A percentile compares a stretch with the other conserved stretches of the same genome.
Evolutionary conservation across 352 stramenopile species (phyloP).

Genomic region (Aphanomyces euteiches): DNA sequence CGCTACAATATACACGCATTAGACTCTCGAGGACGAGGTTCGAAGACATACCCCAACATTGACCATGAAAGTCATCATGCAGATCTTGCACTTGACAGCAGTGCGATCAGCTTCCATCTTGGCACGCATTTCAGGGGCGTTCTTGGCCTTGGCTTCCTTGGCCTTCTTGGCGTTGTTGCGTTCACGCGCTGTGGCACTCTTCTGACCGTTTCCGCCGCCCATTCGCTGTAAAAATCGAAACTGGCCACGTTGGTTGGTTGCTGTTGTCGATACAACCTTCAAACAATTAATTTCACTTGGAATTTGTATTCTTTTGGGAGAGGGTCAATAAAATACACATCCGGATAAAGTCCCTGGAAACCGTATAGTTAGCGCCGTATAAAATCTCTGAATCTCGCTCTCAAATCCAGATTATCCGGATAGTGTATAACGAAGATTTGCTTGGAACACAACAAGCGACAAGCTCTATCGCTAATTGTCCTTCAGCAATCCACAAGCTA

Average conservation of each 20-base stretch:
- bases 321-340: neutral
- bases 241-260: neutral
- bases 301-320: no score
- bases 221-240: constrained; percentile 30
- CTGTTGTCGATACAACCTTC: neutral
- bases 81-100: constrained; percentile 85
- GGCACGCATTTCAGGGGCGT: constrained; percentile 68
- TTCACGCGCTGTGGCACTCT: constrained; percentile 72
- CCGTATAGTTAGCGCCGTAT: no score
- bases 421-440: no score
- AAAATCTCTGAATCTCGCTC: no score
- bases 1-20: constrained; percentile 35
- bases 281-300: neutral
- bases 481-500: no score
- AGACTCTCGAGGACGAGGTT: neutral
- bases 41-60: constrained; percentile 60
- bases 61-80: constrained; percentile 84
- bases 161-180: constrained; percentile 83
- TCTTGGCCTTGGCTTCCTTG: constrained; percentile 79
- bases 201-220: constrained; percentile 81
- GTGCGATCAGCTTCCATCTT: constrained; percentile 80
- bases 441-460: no score
- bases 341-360: neutral
- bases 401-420: no score
- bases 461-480: no score